These are phyloP conservation scores for Podaxis carcinomalis DNA, from an alignment of 768 basidiomycete species.

Conservation along the genomic window DNA sequence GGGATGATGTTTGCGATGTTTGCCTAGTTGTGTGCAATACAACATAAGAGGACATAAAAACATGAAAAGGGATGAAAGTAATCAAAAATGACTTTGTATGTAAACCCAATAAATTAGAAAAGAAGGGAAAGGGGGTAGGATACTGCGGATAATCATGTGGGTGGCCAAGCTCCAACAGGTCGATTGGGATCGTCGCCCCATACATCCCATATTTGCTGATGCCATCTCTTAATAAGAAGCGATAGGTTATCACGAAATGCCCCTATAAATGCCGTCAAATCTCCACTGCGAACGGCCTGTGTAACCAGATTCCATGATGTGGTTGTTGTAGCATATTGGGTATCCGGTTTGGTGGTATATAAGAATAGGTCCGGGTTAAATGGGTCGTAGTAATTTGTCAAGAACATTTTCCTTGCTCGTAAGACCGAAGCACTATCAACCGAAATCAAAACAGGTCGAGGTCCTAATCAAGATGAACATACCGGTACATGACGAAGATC, in stretches of 20 bases:
- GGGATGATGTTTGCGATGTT: too few relatives aligned
- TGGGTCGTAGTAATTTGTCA: slow-evolving; percentile 76
- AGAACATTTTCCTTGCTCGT: slow-evolving; percentile 53
- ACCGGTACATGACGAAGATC: slow-evolving; percentile 57
- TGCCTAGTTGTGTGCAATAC: slow-evolving; percentile 1
- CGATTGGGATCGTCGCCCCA: slow-evolving; percentile 32
- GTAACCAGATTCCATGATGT: slow-evolving; percentile 20
- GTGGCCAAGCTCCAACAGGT: slow-evolving; percentile 31
- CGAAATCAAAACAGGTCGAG: slow-evolving; percentile 9
- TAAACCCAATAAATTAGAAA: background rate
- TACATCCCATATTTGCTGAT: slow-evolving; percentile 38
- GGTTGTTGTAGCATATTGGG: background rate
- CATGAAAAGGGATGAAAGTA: background rate
- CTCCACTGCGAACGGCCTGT: slow-evolving; percentile 1
- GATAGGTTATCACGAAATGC: slow-evolving; percentile 28
- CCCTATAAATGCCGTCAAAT: slow-evolving; percentile 23
- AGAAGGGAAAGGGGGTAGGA: background rate
- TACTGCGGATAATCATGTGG: slow-evolving; percentile 23
- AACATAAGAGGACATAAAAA: slow-evolving; percentile 14
- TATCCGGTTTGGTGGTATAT: slow-evolving; percentile 34
- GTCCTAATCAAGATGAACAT: slow-evolving; percentile 13
- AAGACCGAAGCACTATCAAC: slow-evolving; percentile 38
- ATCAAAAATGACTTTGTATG: background rate
- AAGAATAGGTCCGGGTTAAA: slow-evolving; percentile 70
- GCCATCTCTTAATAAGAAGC: slow-evolving; percentile 28